Evolutionary conservation across 345 rosid genomes (phyloP).

Genomic region (Eucalyptus grandis): DNA sequence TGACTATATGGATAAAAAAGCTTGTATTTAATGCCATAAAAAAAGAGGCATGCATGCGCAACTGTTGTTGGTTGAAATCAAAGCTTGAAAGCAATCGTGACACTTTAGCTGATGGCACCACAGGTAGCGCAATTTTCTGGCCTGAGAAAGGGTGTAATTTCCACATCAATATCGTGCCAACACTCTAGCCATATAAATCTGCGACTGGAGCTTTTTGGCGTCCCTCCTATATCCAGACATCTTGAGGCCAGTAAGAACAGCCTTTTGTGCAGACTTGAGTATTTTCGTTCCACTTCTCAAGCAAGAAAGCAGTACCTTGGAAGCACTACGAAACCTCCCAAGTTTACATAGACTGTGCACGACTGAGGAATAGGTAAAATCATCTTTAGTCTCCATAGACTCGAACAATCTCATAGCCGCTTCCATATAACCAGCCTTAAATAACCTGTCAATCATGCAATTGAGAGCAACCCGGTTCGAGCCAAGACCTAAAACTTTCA

Average conservation of each 20-base stretch:
- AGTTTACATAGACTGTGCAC: slow-evolving; percentile 78
- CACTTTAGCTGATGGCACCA: background rate
- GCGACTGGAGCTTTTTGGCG: slow-evolving; percentile 38
- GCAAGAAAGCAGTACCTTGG: slow-evolving; percentile 57
- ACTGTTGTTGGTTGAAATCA: background rate
- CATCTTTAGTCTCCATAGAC: slow-evolving; percentile 62
- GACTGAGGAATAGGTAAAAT: slow-evolving; percentile 62
- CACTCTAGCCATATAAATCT: slow-evolving; percentile 33
- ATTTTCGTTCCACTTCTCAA: slow-evolving; percentile 48
- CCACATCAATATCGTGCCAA: slow-evolving; percentile 7
- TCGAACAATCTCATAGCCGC: slow-evolving; percentile 43
- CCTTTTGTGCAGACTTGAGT: slow-evolving; percentile 48
- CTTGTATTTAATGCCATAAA: background rate
- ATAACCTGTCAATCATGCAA: slow-evolving; percentile 52
- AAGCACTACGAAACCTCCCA: slow-evolving; percentile 45
- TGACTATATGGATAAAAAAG: background rate
- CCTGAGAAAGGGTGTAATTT: background rate
- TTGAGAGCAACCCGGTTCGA: slow-evolving; percentile 47
- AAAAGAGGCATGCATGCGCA: background rate
- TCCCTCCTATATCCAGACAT: slow-evolving; percentile 39
- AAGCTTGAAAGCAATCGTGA: background rate
- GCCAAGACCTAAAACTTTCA: slow-evolving; percentile 36
- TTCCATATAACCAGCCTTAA: slow-evolving; percentile 52
- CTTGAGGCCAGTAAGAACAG: slow-evolving; percentile 57
- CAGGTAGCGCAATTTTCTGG: background rate